phyloP scores from a whole-genome alignment of 345 rosid genomes.

The Eucalyptus caleyi region DNA sequence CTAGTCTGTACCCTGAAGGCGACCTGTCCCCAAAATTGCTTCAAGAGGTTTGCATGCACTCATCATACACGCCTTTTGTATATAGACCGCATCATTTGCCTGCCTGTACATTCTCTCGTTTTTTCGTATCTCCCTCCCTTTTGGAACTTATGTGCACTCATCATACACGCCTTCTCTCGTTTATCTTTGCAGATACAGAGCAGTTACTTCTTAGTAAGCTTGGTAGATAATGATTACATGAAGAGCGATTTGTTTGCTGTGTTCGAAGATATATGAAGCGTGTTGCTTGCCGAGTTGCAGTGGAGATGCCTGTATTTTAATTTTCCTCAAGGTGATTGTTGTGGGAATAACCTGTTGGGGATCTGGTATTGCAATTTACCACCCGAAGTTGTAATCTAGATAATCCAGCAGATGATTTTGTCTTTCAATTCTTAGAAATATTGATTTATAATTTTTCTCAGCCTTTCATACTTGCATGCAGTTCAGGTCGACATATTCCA shows the following conservation, averaged over 20 bases:
- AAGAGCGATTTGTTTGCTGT: conserved; percentile 49
- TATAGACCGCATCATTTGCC: not conserved
- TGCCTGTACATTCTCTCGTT: not conserved
- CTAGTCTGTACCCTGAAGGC: conserved; percentile 57
- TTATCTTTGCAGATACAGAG: conserved; percentile 55
- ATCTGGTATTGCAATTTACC: not conserved
- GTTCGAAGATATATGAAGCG: conserved; percentile 42
- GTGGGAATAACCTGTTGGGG: not conserved
- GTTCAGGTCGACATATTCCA: not conserved
- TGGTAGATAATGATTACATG: conserved; percentile 81
- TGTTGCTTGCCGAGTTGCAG: not conserved
- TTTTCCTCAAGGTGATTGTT: not conserved
- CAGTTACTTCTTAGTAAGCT: conserved; percentile 76
- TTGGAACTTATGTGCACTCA: no score
- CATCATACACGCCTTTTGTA: not conserved
- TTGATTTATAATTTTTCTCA: not conserved
- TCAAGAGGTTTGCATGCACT: conserved; percentile 31
- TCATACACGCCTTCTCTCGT: no score
- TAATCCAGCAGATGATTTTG: not conserved
- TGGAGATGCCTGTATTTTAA: not conserved
- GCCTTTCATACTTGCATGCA: not conserved
- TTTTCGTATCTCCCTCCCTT: not conserved
- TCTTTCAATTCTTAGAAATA: not conserved
- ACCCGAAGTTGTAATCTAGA: not conserved
- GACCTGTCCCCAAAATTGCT: conserved; percentile 57